Percentiles rank a stretch among this genome's conserved stretches.
These are phyloP conservation scores for Aspergillus sclerotiicarbonarius DNA, from an alignment of 495 filamentous ascomycete genomes.

Conservation along the genomic window DNA sequence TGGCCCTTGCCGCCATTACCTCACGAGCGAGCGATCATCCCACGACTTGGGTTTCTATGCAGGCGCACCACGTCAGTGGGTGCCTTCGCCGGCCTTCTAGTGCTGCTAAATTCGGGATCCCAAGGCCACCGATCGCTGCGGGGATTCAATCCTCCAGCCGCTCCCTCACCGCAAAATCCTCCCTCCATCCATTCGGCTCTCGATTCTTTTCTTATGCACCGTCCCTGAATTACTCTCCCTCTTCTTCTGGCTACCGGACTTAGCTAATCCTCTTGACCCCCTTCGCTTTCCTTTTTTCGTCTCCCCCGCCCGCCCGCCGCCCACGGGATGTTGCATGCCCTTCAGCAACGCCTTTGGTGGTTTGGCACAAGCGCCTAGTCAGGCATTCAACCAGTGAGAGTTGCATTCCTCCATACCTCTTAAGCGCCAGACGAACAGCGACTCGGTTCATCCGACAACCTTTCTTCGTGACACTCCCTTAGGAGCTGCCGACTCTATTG, in stretches of 20 bases:
- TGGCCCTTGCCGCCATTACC: not conserved
- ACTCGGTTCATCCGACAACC: not conserved
- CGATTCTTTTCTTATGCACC: constrained; percentile 18
- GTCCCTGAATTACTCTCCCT: constrained; percentile 15
- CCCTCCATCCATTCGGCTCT: constrained; percentile 8
- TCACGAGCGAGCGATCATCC: constrained; percentile 10
- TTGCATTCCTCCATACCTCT: constrained; percentile 18
- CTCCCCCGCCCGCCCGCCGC: not conserved
- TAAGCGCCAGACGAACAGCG: constrained; percentile 39
- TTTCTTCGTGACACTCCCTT: not conserved
- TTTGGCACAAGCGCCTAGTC: constrained; percentile 26
- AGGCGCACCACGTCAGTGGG: constrained; percentile 21
- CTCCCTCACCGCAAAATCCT: constrained; percentile 26
- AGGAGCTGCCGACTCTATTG: constrained; percentile 3
- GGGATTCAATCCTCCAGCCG: constrained; percentile 14
- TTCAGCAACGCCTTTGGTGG: constrained; percentile 20
- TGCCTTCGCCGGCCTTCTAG: not conserved
- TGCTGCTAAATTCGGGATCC: constrained; percentile 8
- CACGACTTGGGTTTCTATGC: constrained; percentile 25
- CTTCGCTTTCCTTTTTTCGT: not conserved
- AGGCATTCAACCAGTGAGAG: constrained; percentile 24
- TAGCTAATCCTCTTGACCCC: constrained; percentile 1
- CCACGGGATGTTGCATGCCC: constrained; percentile 30
- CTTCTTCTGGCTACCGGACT: constrained; percentile 3
- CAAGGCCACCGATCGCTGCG: constrained; percentile 17